Conservation (phyloP, 345 rosid species). For the Brassica napus region Da-Ae NC_063447.1:7389501-7390000, state of each 20-base stretch:
- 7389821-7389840: slow-evolving; percentile 82
- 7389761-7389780: slow-evolving; percentile 66
- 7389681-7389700: slow-evolving; percentile 73
- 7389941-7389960: not conserved
- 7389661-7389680: slow-evolving; percentile 61
- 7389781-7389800: slow-evolving; percentile 66
- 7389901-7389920: slow-evolving; percentile 77
- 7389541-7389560: slow-evolving; percentile 68
- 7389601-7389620: slow-evolving; percentile 79
- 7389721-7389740: not conserved
- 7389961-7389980: not conserved
- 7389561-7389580: slow-evolving; percentile 56
- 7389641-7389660: slow-evolving; percentile 65
- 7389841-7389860: slow-evolving; percentile 67
- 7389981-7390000: slow-evolving; percentile 52
- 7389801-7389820: slow-evolving; percentile 69
- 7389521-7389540: slow-evolving; percentile 72
- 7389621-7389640: slow-evolving; percentile 79
- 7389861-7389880: slow-evolving; percentile 83
- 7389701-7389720: slow-evolving; percentile 46
- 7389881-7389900: slow-evolving; percentile 92
- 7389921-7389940: slow-evolving; percentile 22
- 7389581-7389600: slow-evolving; percentile 56
- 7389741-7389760: not conserved
- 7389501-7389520: slow-evolving; percentile 84